phyloP scores from a whole-genome alignment of 192 early-diverging fungal genomes.

The Geosiphon pyriformis region DNA sequence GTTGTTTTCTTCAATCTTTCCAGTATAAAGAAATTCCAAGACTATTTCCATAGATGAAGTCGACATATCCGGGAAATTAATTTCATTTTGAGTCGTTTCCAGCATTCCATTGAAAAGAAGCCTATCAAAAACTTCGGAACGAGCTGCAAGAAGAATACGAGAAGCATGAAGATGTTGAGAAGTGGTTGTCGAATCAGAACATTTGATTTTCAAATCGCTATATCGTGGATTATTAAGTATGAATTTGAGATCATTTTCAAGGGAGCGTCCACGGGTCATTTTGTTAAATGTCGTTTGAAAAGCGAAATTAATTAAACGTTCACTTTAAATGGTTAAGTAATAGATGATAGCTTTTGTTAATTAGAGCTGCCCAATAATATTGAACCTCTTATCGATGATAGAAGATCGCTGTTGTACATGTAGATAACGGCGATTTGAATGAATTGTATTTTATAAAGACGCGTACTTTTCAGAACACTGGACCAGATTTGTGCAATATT shows the following conservation, averaged over 20 bases:
- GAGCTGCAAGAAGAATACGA: constrained; percentile 13
- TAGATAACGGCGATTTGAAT: too few species aligned
- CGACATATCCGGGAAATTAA: constrained; percentile 12
- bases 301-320: too few species aligned
- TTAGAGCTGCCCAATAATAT: too few species aligned
- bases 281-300: too few species aligned
- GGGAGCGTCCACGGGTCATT: not conserved
- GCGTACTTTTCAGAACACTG: too few species aligned
- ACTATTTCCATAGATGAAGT: constrained; percentile 7
- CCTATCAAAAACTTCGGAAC: constrained; percentile 6
- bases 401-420: too few species aligned
- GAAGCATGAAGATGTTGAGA: not conserved
- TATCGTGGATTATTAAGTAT: constrained; percentile 1
- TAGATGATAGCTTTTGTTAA: too few species aligned
- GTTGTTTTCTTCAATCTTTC: not conserved
- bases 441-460: too few species aligned
- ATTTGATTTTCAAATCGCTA: constrained; percentile 10
- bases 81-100: not conserved
- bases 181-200: not conserved
- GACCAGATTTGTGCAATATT: too few species aligned
- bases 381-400: too few species aligned
- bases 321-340: too few species aligned
- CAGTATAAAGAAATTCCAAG: constrained; percentile 22
- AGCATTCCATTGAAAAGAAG: not conserved
- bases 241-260: not conserved